Base-by-base conservation (phyloP, 805 yeast genomes). In the Ogataea populi-albae region DNA sequence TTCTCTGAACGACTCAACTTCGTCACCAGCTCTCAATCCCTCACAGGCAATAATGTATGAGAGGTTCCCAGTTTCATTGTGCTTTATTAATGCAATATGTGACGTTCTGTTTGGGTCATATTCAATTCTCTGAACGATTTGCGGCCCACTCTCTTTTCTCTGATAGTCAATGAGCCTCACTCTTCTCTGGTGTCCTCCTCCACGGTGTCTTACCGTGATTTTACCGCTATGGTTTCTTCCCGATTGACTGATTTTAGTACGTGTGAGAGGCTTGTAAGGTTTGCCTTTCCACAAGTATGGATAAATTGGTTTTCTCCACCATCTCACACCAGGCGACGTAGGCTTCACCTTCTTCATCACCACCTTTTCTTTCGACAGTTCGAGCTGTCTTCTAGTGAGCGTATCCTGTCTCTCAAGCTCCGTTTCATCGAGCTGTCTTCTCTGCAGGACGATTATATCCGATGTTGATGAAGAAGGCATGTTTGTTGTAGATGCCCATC, bases 181-280 rank as follows among this genome's bases (percentile, higher is more conserved):
- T 62, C 98, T 78, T 55, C 91, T 81, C 61, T 85, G 86, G 60
- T 85, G 93, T 23, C 98, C 98, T 53, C 98, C 98, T 59, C 98
- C 98, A 61, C 94, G 79, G 61, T 93, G 96, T 58, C 98, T 78
- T 30, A 86, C 83, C 4, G 96, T 87, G 52, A 93, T 86, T 49
- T 76, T 74, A 48, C 98, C 98, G 4, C 83, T 69, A 62, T 83
- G 71, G 61, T 91, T 89, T 67, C 98, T 81, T 46, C 98, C 98
- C 35, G 95, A 83, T 31, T 79, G 77, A 37, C 77, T 74, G 54
- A 79, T 75, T 54, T 75, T 77, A 12, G 88, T 75, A 22, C 72
- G 73, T 0, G 98, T 91, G 55, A 93, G 71, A 29, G 79, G 78
- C 56, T 71, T 71, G 39, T 83, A 65, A 1, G 98, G 96, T 36